Conservation (phyloP, 2,329 filamentous ascomycete species). For the Ceratocystis alfenasii region DNA sequence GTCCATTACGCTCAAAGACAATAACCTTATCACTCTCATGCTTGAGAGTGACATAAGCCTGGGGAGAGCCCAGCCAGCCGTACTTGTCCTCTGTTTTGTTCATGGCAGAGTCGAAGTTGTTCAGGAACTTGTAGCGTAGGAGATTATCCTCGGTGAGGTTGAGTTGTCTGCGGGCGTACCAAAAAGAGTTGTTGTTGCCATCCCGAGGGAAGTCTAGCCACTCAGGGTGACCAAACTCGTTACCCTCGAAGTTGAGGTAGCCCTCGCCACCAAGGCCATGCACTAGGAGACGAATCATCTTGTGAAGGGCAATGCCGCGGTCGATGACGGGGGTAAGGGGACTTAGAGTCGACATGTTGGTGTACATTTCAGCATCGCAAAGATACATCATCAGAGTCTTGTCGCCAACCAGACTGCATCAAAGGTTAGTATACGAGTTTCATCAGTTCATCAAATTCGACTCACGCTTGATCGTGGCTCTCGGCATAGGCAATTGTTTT, state of each 20-base stretch:
- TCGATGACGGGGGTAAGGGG: conserved; percentile 82
- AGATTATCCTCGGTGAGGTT: conserved; percentile 80
- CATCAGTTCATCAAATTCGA: conserved; percentile 25
- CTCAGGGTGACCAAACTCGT: conserved; percentile 96
- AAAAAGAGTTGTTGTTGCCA: conserved; percentile 86
- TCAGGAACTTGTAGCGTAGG: conserved; percentile 80
- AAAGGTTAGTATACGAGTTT: conserved; percentile 22
- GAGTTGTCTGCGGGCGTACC: conserved; percentile 85
- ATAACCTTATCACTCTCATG: conserved; percentile 89
- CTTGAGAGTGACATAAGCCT: conserved; percentile 90
- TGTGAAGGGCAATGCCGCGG: conserved; percentile 84
- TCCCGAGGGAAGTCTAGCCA: conserved; percentile 97
- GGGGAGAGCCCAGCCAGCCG: conserved; percentile 74
- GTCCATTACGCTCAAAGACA: conserved; percentile 82
- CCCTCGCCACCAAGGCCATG: conserved; percentile 88
- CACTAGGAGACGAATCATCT: conserved; percentile 91
- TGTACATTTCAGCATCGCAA: conserved; percentile 94
- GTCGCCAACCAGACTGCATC: conserved; percentile 72
- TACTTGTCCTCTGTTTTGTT: conserved; percentile 77
- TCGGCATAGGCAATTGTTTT: conserved; percentile 98
- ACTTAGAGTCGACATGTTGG: conserved; percentile 81
- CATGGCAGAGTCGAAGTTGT: conserved; percentile 89
- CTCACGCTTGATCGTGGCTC: conserved; percentile 93
- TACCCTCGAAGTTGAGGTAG: conserved; percentile 97
- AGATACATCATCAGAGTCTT: conserved; percentile 98